phyloP scores from a whole-genome alignment of 2,329 filamentous ascomycete species.

The Fusarium phyllophilum region DNA sequence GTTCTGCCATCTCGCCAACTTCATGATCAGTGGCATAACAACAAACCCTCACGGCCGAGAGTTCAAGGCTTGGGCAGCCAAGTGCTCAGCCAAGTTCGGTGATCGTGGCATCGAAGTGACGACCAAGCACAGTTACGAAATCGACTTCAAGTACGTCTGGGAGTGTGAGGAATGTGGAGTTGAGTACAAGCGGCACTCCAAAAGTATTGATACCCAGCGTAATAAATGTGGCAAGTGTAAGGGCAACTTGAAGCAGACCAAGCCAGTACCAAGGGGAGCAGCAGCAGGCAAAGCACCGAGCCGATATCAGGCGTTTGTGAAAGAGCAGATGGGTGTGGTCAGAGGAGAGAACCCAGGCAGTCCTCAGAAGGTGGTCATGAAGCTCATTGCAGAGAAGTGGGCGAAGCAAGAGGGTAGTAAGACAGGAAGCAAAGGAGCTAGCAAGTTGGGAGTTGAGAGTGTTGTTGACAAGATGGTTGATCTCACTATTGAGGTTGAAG shows the following conservation, averaged over 20 bases:
- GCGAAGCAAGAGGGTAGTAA: constrained; percentile 57
- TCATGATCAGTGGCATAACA: constrained; percentile 81
- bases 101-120: constrained; percentile 78
- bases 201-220: constrained; percentile 78
- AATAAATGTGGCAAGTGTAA: constrained; percentile 85
- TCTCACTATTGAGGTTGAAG: constrained; percentile 40
- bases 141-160: constrained; percentile 95
- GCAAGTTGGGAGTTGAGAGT: constrained; percentile 31
- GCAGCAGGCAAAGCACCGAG: constrained; percentile 43
- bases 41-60: constrained; percentile 84
- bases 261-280: constrained; percentile 69
- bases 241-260: constrained; percentile 76
- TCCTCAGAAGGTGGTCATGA: constrained; percentile 76
- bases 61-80: constrained; percentile 80
- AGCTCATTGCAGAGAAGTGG: constrained; percentile 72
- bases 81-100: constrained; percentile 66
- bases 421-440: constrained; percentile 6
- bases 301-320: constrained; percentile 66
- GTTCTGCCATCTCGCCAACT: constrained; percentile 93
- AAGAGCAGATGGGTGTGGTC: constrained; percentile 72
- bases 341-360: constrained; percentile 65
- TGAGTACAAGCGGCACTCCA: constrained; percentile 85
- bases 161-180: constrained; percentile 73
- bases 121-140: constrained; percentile 89
- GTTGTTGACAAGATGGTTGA: constrained; percentile 41